phyloP scores from a whole-genome alignment of 805 yeast genomes.

The Wickerhamomyces chambardii region DNA sequence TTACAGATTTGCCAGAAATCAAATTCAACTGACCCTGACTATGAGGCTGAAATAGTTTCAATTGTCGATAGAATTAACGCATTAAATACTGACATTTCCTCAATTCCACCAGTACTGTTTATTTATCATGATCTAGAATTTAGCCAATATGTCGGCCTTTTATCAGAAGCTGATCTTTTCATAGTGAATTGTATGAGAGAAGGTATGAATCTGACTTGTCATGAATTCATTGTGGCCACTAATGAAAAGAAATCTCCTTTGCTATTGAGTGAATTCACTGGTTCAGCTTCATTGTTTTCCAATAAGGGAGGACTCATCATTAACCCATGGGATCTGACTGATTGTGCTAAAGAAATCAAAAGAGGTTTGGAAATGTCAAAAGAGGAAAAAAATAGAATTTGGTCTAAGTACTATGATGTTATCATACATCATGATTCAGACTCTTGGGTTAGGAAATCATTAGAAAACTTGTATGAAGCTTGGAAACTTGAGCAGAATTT shows the following conservation, averaged over 20 bases:
- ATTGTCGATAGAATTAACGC: constrained; percentile 85
- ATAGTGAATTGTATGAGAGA: constrained; percentile 89
- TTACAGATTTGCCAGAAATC: constrained; percentile 75
- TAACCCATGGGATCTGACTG: constrained; percentile 84
- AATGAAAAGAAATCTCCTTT: constrained; percentile 68
- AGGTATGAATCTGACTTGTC: constrained; percentile 95
- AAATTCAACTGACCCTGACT: constrained; percentile 40
- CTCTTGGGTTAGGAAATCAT: constrained; percentile 59
- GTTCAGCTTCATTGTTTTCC: constrained; percentile 74
- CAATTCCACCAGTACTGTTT: constrained; percentile 76
- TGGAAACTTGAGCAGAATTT: constrained; percentile 42
- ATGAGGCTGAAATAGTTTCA: constrained; percentile 65
- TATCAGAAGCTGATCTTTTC: constrained; percentile 80
- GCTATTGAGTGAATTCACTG: constrained; percentile 87
- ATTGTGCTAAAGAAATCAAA: constrained; percentile 55
- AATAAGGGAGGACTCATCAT: constrained; percentile 59
- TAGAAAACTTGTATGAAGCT: constrained; percentile 39
- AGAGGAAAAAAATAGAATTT: constrained; percentile 49
- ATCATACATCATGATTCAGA: constrained; percentile 63
- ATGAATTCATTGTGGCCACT: constrained; percentile 81
- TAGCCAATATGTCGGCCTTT: constrained; percentile 80
- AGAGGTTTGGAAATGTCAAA: constrained; percentile 55
- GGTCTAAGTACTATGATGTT: constrained; percentile 51
- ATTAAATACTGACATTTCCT: constrained; percentile 60
- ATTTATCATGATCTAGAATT: constrained; percentile 85